Evolutionary conservation across 1,284 basidiomycete genomes (phyloP).

Genomic region (Pseudozyma flocculosa): DNA sequence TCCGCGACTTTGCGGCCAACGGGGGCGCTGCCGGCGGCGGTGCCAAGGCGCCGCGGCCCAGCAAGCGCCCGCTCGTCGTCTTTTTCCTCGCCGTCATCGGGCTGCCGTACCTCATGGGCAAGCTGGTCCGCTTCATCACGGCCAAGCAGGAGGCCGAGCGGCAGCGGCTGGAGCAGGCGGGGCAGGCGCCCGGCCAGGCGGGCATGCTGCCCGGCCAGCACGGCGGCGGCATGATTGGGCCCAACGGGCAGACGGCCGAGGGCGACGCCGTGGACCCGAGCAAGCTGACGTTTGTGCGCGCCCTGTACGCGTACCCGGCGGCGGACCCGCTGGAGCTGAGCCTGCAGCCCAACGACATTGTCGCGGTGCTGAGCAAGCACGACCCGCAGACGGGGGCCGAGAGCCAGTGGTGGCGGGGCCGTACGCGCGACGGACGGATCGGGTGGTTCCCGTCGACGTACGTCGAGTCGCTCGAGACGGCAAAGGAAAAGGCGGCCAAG

Average conservation of each 20-base stretch:
- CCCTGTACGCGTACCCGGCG: slow-evolving; percentile 73
- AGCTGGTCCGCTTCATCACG: slow-evolving; percentile 77
- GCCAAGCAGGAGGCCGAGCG: slow-evolving; percentile 64
- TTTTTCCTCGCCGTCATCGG: slow-evolving; percentile 96
- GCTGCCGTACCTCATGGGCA: slow-evolving; percentile 89
- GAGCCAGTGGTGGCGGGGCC: slow-evolving; percentile 92
- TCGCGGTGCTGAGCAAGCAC: slow-evolving; percentile 80
- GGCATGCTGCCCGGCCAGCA: slow-evolving; percentile 68
- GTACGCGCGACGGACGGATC: slow-evolving; percentile 86
- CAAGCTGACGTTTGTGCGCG: slow-evolving; percentile 80
- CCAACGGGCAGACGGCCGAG: slow-evolving; percentile 30
- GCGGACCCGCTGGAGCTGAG: slow-evolving; percentile 71
- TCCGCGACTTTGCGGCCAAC: slow-evolving; percentile 52
- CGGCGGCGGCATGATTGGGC: slow-evolving; percentile 47
- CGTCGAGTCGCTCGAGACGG: slow-evolving; percentile 55
- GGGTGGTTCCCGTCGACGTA: slow-evolving; percentile 89
- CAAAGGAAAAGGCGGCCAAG: slow-evolving; percentile 46
- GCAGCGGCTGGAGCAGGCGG: slow-evolving; percentile 58
- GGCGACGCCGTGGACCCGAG: slow-evolving; percentile 61
- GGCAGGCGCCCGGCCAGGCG: slow-evolving; percentile 56
- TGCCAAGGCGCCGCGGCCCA: slow-evolving; percentile 57
- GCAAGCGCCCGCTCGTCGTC: slow-evolving; percentile 85
- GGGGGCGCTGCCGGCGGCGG: slow-evolving; percentile 22
- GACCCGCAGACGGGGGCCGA: slow-evolving; percentile 65
- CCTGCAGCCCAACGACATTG: slow-evolving; percentile 86